These are phyloP conservation scores for Diaporthe sp. DNA, from an alignment of 2,329 filamentous ascomycete species.

Conservation along the genomic window DNA sequence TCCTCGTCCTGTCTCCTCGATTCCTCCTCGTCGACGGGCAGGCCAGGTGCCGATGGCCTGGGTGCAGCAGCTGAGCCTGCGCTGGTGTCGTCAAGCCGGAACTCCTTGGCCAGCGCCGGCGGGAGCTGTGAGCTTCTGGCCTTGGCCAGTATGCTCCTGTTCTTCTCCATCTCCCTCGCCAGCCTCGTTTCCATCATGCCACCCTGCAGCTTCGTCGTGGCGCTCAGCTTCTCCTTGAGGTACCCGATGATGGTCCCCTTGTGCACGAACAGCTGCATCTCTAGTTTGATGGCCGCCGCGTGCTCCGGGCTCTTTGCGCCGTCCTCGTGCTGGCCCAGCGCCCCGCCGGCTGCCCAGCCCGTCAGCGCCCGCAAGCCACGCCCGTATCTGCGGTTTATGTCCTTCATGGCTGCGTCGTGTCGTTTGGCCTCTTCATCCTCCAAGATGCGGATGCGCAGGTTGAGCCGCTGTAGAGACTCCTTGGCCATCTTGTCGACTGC, in stretches of 20 bases:
- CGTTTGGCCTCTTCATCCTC: slow-evolving; percentile 85
- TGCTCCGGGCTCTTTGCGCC: slow-evolving; percentile 72
- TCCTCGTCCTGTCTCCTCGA: slow-evolving; percentile 41
- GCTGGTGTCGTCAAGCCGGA: slow-evolving; percentile 22
- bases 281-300: slow-evolving; percentile 75
- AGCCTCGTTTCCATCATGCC: slow-evolving; percentile 94
- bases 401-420: slow-evolving; percentile 76
- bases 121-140: slow-evolving; percentile 51
- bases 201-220: slow-evolving; percentile 81
- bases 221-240: slow-evolving; percentile 78
- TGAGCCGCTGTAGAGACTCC: slow-evolving; percentile 84
- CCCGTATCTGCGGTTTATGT: slow-evolving; percentile 78
- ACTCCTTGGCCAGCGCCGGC: slow-evolving; percentile 39
- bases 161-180: slow-evolving; percentile 87
- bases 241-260: slow-evolving; percentile 88
- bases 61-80: background rate
- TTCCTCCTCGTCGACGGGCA: slow-evolving; percentile 37
- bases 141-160: slow-evolving; percentile 85
- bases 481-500: slow-evolving; percentile 90
- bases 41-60: slow-evolving; percentile 13
- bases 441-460: slow-evolving; percentile 81
- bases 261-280: slow-evolving; percentile 74
- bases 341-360: slow-evolving; percentile 74
- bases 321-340: slow-evolving; percentile 44
- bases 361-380: slow-evolving; percentile 71